phyloP scores from a whole-genome alignment of 2,329 filamentous ascomycete species.

The Ciborinia camelliae region DNA sequence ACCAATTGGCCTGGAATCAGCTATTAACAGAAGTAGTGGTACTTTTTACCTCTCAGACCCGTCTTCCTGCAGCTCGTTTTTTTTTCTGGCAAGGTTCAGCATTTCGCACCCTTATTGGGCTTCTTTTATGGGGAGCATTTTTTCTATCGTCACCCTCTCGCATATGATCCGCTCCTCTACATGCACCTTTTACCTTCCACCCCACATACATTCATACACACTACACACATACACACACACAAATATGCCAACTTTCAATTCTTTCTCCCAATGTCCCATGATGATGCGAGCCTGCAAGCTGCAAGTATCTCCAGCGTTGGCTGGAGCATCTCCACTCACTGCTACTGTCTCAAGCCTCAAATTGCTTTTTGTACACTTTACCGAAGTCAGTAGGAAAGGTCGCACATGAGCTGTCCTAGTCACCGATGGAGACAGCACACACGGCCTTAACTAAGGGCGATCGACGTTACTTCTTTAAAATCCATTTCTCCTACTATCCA shows the following conservation, averaged over 20 bases:
- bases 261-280: constrained; percentile 30
- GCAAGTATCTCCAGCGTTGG: constrained; percentile 34
- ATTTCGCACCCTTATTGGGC: constrained; percentile 16
- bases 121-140: constrained; percentile 12
- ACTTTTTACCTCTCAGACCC: constrained; percentile 24
- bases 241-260: constrained; percentile 31
- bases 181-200: constrained; percentile 22
- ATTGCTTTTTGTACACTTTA: constrained; percentile 30
- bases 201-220: constrained; percentile 24
- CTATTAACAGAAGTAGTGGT: constrained; percentile 25
- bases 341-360: constrained; percentile 31
- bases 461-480: constrained; percentile 37
- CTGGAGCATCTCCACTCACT: constrained; percentile 35
- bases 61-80: constrained; percentile 28
- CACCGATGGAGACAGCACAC: constrained; percentile 37
- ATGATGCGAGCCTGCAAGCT: constrained; percentile 31
- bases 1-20: constrained; percentile 8
- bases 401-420: constrained; percentile 35
- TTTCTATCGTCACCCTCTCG: constrained; percentile 24
- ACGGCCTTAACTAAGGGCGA: constrained; percentile 34
- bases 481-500: constrained; percentile 29
- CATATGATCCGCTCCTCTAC: constrained; percentile 15
- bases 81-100: constrained; percentile 18
- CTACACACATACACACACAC: constrained; percentile 22
- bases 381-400: constrained; percentile 31